A percentile compares a stretch with the other conserved stretches of the same genome.
Conservation (phyloP, 352 stramenopile genomes). For the Globisporangium ultimum region DNA sequence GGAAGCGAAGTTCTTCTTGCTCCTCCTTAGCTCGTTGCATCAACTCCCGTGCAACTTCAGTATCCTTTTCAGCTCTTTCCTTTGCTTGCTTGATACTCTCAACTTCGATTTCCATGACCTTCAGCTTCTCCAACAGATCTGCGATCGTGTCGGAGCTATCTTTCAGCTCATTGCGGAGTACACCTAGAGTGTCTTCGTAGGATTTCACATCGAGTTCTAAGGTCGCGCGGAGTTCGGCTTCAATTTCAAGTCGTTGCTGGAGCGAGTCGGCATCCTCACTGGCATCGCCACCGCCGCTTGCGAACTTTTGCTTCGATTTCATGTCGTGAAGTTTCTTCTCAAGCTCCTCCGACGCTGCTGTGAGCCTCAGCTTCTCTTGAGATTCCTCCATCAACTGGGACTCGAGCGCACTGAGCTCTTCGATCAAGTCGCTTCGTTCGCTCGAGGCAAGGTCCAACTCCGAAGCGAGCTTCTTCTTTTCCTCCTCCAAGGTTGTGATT, state of each 20-base stretch:
- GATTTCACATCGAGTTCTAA: constrained; percentile 64
- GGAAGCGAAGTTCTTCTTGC: constrained; percentile 51
- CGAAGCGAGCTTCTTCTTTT: constrained; percentile 18
- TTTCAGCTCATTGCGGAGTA: constrained; percentile 59
- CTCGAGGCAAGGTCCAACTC: constrained; percentile 28
- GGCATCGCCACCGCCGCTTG: background rate
- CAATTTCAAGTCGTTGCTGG: constrained; percentile 38
- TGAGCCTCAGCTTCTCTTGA: constrained; percentile 30
- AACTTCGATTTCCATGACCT: constrained; percentile 29
- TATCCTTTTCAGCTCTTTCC: constrained; percentile 34
- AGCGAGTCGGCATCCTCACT: constrained; percentile 13
- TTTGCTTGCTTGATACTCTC: constrained; percentile 14
- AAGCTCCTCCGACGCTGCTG: constrained; percentile 9
- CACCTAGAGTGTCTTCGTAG: constrained; percentile 53
- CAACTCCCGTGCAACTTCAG: constrained; percentile 21
- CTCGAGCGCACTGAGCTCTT: constrained; percentile 46
- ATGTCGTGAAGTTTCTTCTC: constrained; percentile 11
- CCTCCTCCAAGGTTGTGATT: constrained; percentile 12
- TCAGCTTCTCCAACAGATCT: constrained; percentile 35
- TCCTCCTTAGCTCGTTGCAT: constrained; percentile 44
- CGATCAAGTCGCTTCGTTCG: constrained; percentile 36
- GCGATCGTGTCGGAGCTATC: constrained; percentile 33
- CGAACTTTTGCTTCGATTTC: background rate
- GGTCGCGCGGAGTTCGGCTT: constrained; percentile 30
- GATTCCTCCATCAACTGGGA: constrained; percentile 49